Base-by-base conservation (phyloP, 495 filamentous ascomycete genomes). In the Chlorociboria aeruginascens region DNA sequence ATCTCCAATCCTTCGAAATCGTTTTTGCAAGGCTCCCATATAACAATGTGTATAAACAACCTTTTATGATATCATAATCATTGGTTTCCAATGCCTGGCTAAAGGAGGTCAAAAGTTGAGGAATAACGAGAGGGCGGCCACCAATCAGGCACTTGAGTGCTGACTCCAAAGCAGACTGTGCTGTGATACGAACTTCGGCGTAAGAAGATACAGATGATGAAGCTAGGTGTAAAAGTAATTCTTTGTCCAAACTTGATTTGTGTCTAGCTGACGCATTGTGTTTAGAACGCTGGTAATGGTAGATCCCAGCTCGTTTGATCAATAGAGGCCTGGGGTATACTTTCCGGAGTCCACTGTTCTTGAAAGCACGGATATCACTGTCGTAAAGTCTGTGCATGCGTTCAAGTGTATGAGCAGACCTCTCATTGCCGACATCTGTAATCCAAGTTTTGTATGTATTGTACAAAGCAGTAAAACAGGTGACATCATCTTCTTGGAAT, bases 371-470 rank as follows among this genome's bases (percentile, higher is more conserved):
- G 34, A 86, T 85, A 58, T 99, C 92, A 8, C 86, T 82, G 46
- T 76, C 74, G 48, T 94, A 80, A 9, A 99, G 75, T 39, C 86
- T 76, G 7, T 79, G 77, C 10, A 96, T 78, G 20, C 93, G 73
- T 58, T 99, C 92, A 29, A 99, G 68, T 8, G 92, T 85, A 61
- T 95, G 93, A 6, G 92, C 90, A 8, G 89, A 95, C 48, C 92
- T 72, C 59, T 99, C 92, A 49, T 95, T 93, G 14, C 93, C 93
- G 39, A 97, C 88, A 55, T 99, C 92, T 7, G 93, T 83, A 57
- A 99, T 95, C 86, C 88, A 99, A n/a, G 83, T 88, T 12, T 84
- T 70, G 63, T 95, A 99, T 1, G 92, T 83, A 20, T 80, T 86
- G 62, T 96, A 99, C 9, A 99, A 62, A 20, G 89, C 77, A 31